Base-by-base conservation (phyloP, 148 eudicot species). In the Camellia sinensis region DNA sequence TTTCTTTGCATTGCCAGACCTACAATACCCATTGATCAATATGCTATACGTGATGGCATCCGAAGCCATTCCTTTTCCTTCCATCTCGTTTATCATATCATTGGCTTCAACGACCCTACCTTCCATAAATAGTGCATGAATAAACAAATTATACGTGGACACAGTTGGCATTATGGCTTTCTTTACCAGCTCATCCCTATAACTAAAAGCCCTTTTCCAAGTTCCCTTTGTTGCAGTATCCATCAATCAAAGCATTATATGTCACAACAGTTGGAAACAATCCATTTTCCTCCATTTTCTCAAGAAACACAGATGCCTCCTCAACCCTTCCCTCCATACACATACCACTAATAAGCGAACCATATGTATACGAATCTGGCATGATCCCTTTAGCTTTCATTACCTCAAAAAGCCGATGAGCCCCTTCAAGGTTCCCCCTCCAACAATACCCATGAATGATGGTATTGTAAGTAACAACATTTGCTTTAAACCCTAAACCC, bases 381-480 rank as follows among this genome's bases (percentile, higher is more conserved):
- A 29, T 29, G 37, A 29, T 29, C 37, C 37, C 37, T 29, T 29
- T 29, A 29, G 37, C 37, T 29, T 29, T 29, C 1, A 29, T 29
- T 29, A 29, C 37, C 37, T 29, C 1, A 29, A 29, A 29, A 29
- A 29, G 37, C 37, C 37, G 1, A 29, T 1, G 37, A 29, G 37
- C 1, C 37, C 37, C 37, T 29, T 29, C 37, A 29, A 29, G 37
- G 37, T 29, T 29, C 37, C 37, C 37, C 37, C 37, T 29, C 37
- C 37, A 29, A 29, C 37, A 29, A 29, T 29, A 29, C 37, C 37
- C 37, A 29, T 29, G 78, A 45, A 93, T 77, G n/a, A 91, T 67
- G 2, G 94, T 91, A 85, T 90, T 91, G 68, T 85, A 93, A 43
- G 90, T 90, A 14, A 91, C 89, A 72, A 89, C 87, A 86, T 83